Conservation (phyloP, 73 alveolate genomes). For the Breviolum minutum region DNA sequence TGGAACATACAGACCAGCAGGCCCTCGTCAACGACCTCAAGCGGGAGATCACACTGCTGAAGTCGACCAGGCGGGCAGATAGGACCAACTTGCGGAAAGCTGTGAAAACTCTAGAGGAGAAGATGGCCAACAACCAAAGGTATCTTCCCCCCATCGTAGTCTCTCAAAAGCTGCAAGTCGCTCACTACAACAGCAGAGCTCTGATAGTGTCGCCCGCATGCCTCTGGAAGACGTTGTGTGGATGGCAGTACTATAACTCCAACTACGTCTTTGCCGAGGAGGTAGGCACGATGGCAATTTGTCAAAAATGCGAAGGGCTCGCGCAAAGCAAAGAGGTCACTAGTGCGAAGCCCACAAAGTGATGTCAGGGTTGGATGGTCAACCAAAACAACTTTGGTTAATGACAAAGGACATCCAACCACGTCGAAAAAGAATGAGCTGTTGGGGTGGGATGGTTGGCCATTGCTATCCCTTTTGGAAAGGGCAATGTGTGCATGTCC, state of each 20-base stretch:
- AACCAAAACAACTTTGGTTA: too few relatives aligned
- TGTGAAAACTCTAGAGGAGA: background rate
- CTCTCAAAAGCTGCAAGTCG: background rate
- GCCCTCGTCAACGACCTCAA: background rate
- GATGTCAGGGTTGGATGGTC: too few relatives aligned
- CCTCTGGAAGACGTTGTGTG: background rate
- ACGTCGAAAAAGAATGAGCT: too few relatives aligned
- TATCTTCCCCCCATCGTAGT: background rate
- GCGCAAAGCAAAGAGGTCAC: background rate
- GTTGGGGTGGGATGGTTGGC: too few relatives aligned
- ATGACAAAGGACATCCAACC: too few relatives aligned
- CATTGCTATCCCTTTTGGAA: too few relatives aligned
- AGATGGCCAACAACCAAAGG: background rate
- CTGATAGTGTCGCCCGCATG: background rate
- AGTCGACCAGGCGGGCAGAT: background rate
- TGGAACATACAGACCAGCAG: too few relatives aligned
- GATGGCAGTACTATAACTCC: background rate
- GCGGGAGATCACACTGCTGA: background rate
- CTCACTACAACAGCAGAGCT: background rate
- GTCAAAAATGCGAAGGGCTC: background rate
- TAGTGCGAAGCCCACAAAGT: too few relatives aligned
- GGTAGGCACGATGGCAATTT: background rate
- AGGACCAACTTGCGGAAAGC: too few relatives aligned
- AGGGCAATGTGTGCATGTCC: too few relatives aligned
- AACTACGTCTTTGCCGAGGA: background rate